phyloP scores from a whole-genome alignment of 306 rosid genomes.

The Citrullus amarus region DNA sequence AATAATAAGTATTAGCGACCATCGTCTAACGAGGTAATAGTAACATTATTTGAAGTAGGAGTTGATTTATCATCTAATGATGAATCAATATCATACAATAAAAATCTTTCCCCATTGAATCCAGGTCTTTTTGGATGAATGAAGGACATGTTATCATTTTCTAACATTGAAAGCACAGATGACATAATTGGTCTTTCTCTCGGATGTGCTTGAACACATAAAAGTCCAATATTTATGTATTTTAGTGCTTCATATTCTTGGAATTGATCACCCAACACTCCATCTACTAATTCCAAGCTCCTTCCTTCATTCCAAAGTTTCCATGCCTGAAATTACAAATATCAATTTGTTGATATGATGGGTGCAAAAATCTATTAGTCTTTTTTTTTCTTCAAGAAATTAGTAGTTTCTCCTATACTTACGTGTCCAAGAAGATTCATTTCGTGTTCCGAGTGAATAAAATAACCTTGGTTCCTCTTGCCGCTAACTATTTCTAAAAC shows the following conservation, averaged over 20 bases:
- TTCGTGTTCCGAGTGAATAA: conserved; percentile 4
- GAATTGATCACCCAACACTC: background rate
- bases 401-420: background rate
- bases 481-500: conserved; percentile 38
- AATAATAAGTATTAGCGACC: background rate
- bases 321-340: conserved; percentile 8
- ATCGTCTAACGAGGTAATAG: conserved; percentile 1
- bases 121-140: conserved; percentile 16
- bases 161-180: conserved; percentile 16
- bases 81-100: background rate
- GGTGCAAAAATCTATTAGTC: background rate
- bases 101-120: background rate
- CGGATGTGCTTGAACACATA: conserved; percentile 14
- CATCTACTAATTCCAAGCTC: conserved; percentile 10
- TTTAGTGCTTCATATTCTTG: conserved; percentile 2
- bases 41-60: background rate
- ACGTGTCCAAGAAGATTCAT: conserved; percentile 21
- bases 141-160: conserved; percentile 3
- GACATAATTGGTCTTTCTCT: conserved; percentile 23
- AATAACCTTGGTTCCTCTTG: conserved; percentile 16
- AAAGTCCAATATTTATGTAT: conserved; percentile 16
- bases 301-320: conserved; percentile 15
- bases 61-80: background rate
- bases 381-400: too few species aligned
- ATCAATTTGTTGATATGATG: background rate